Evolutionary conservation across 148 eudicot species (phyloP), one percentile per base, ranked within the genome.

Genomic region (Chenopodium suecicum): DNA sequence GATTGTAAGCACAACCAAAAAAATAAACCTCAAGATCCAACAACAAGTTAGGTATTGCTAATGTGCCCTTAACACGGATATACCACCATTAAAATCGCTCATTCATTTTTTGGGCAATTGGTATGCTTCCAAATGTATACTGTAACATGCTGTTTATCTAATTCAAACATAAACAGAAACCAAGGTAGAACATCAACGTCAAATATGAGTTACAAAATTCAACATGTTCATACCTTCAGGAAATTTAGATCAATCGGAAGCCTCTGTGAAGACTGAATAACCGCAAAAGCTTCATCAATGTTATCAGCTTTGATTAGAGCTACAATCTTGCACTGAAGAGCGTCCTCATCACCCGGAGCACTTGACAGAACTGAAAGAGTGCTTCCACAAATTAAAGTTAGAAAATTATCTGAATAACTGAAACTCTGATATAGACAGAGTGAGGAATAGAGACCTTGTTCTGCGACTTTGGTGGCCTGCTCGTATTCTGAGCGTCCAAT

Each of bases 321-420:
- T 25, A 93, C 94, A 78, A 93, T 83, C 86, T 95, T 95, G 74
- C 98, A 93, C 11, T 86, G 88, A 78, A 93, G 85, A 13, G 97
- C 98, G 64, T 95, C 98, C 87, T 93, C 98, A 75, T 95, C 98
- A 1, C 87, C 90, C 2, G 97, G 93, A 73, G 92, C 86, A 84
- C 85, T 77, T 34, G 93, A 75, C 31, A 95, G 82, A 66, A 95
- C 98, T 95, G 84, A 13, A 80, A 79, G 32, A 12, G 37, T 48
- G 50, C 32, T 25, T 23, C 50, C 68, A 70, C 10, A 46, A 76
- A 66, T 66, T 11, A 76, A 76, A 50, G 27, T n/a, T 41, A 82
- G 69, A 41, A 29, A 31, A 37, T 20, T 22, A 52, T 27, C 16
- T 0, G 64, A n/a, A 32, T 46, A 12, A 54, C 20, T 52, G 14